phyloP scores from a whole-genome alignment of 2,329 filamentous ascomycete genomes.

The Arachnomyces sp. region DNA sequence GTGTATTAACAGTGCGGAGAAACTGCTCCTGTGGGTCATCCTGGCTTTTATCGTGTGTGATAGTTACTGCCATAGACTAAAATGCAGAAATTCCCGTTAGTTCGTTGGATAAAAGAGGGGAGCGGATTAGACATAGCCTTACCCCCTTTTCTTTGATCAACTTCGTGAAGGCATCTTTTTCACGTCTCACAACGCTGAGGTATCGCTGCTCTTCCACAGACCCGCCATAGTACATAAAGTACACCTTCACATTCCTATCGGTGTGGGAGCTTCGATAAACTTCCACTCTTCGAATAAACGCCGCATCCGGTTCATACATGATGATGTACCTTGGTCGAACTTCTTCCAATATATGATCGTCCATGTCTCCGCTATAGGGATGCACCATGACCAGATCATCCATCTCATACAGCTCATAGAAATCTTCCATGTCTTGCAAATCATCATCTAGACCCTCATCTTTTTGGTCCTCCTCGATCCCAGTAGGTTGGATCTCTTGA shows the following conservation, averaged over 20 bases:
- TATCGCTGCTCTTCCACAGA: conserved; percentile 96
- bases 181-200: conserved; percentile 76
- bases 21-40: conserved; percentile 87
- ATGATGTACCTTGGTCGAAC: conserved; percentile 88
- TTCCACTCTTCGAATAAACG: conserved; percentile 89
- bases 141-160: conserved; percentile 84
- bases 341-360: conserved; percentile 94
- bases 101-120: not conserved
- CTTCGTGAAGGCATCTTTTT: conserved; percentile 93
- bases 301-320: conserved; percentile 95
- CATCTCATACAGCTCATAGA: conserved; percentile 86
- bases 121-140: conserved; percentile 15
- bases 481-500: conserved; percentile 72
- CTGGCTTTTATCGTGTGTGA: conserved; percentile 63
- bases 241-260: conserved; percentile 80
- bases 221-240: conserved; percentile 92
- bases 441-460: conserved; percentile 50
- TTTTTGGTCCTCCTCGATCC: conserved; percentile 66
- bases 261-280: conserved; percentile 93
- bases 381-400: conserved; percentile 81
- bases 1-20: conserved; percentile 88
- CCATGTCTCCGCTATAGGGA: conserved; percentile 89
- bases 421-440: conserved; percentile 83
- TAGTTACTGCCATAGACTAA: conserved; percentile 74
- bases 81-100: not conserved